Percentiles rank a stretch among this genome's conserved stretches.
Conservation (phyloP, 768 basidiomycete species). For the Tulasnella sp. region DNA sequence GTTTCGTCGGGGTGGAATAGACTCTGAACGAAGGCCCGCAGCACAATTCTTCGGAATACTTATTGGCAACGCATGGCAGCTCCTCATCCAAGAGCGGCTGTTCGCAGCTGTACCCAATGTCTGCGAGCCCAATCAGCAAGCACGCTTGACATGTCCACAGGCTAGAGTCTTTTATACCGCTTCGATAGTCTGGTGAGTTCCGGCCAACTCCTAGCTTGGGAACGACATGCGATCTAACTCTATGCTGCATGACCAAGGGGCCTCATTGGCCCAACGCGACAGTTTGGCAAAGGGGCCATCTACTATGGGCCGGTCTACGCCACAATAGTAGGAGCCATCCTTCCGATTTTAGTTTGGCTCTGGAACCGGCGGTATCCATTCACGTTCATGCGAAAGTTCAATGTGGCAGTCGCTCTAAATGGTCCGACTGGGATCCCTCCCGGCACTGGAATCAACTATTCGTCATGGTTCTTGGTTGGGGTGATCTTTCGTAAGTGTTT, state of each 20-base stretch:
- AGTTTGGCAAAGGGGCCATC: constrained; percentile 39
- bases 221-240: not conserved
- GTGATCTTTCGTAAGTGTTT: constrained; percentile 44
- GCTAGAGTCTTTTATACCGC: constrained; percentile 41
- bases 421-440: constrained; percentile 43
- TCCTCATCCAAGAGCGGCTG: constrained; percentile 41
- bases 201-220: not conserved
- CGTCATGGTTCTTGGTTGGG: constrained; percentile 42
- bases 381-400: constrained; percentile 24
- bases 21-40: constrained; percentile 15
- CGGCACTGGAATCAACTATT: constrained; percentile 46
- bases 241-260: constrained; percentile 36
- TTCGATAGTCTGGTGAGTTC: constrained; percentile 43
- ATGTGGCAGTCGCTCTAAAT: constrained; percentile 43
- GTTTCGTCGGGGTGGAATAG: not conserved
- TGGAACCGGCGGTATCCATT: constrained; percentile 37
- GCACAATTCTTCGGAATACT: constrained; percentile 39
- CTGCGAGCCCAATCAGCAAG: constrained; percentile 36
- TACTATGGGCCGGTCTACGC: constrained; percentile 44
- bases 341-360: constrained; percentile 44
- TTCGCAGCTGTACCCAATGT: constrained; percentile 40
- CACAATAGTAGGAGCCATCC: constrained; percentile 39
- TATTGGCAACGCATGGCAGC: constrained; percentile 39
- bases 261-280: constrained; percentile 44
- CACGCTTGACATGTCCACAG: constrained; percentile 41